Percentiles rank a stretch among this genome's conserved stretches.
These are phyloP conservation scores for Sarcodon sp. DNA, from an alignment of 768 basidiomycete species.

Conservation along the genomic window DNA sequence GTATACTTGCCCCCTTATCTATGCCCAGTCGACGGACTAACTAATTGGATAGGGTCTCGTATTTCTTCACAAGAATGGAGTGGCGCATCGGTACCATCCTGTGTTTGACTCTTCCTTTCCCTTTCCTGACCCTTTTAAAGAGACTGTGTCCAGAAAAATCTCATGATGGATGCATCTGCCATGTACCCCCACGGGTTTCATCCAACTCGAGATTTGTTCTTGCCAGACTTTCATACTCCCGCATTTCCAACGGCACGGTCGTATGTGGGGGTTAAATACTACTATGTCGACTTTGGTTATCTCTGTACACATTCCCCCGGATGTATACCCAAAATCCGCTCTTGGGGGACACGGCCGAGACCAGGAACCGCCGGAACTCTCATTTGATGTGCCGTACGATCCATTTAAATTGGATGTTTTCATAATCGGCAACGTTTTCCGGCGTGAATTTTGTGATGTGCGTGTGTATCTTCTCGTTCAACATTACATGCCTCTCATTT, in stretches of 20 bases:
- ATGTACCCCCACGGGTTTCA: slow-evolving; percentile 4
- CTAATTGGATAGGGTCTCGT: slow-evolving; percentile 8
- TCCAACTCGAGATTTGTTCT: background rate
- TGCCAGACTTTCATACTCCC: background rate
- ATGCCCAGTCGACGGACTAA: background rate
- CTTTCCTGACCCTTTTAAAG: background rate
- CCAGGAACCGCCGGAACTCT: slow-evolving; percentile 12
- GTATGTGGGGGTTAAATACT: slow-evolving; percentile 5
- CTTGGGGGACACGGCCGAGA: slow-evolving; percentile 7
- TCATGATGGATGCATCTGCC: slow-evolving; percentile 6
- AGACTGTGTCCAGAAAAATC: slow-evolving; percentile 2
- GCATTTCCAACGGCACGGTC: background rate
- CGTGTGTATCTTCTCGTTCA: background rate
- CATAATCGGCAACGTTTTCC: slow-evolving; percentile 14
- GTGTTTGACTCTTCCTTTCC: background rate
- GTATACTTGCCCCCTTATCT: background rate
- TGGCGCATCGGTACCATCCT: slow-evolving; percentile 11
- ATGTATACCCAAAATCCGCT: slow-evolving; percentile 2
- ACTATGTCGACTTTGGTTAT: slow-evolving; percentile 9
- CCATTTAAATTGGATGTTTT: slow-evolving; percentile 18
- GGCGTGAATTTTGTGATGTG: slow-evolving; percentile 9
- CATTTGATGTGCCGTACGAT: slow-evolving; percentile 10
- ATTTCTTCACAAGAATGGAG: slow-evolving; percentile 11
- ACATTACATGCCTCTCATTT: background rate
- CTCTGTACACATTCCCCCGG: slow-evolving; percentile 2